Conservation (phyloP, 2,329 filamentous ascomycete genomes). For the Botrytis elliptica region DNA sequence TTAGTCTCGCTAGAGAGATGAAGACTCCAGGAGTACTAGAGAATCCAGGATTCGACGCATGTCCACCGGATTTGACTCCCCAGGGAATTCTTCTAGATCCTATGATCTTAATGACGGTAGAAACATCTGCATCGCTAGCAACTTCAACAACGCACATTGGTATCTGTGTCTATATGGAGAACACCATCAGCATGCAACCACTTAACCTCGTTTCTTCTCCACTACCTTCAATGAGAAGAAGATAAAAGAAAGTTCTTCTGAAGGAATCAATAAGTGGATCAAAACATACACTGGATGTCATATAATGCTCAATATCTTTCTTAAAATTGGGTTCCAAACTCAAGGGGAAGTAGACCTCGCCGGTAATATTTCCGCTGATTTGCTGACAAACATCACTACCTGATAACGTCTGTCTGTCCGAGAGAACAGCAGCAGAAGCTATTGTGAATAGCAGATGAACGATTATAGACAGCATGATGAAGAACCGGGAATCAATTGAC, state of each 20-base stretch:
- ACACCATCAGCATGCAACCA: neutral
- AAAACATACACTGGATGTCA: conserved; percentile 31
- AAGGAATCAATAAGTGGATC: neutral
- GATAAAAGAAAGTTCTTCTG: neutral
- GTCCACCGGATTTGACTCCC: conserved; percentile 44
- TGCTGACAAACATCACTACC: conserved; percentile 17
- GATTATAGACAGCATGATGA: neutral
- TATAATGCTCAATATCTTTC: conserved; percentile 33
- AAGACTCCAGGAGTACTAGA: conserved; percentile 33
- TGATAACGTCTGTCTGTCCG: neutral
- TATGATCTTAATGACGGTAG: conserved; percentile 33
- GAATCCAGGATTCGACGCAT: conserved; percentile 33
- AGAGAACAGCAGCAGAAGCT: conserved; percentile 1
- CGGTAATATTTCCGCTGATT: conserved; percentile 6
- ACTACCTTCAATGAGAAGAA: neutral
- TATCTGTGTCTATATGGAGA: conserved; percentile 21
- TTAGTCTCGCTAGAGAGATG: conserved; percentile 25
- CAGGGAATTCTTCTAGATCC: conserved; percentile 35
- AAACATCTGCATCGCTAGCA: conserved; percentile 32
- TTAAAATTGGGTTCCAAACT: conserved; percentile 19
- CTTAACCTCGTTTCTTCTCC: neutral
- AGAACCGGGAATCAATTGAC: neutral
- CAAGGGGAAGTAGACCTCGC: neutral
- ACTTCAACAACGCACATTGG: conserved; percentile 37
- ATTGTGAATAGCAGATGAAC: neutral